Conservation (phyloP, 2,329 filamentous ascomycete genomes). For the Calycina marina region DNA sequence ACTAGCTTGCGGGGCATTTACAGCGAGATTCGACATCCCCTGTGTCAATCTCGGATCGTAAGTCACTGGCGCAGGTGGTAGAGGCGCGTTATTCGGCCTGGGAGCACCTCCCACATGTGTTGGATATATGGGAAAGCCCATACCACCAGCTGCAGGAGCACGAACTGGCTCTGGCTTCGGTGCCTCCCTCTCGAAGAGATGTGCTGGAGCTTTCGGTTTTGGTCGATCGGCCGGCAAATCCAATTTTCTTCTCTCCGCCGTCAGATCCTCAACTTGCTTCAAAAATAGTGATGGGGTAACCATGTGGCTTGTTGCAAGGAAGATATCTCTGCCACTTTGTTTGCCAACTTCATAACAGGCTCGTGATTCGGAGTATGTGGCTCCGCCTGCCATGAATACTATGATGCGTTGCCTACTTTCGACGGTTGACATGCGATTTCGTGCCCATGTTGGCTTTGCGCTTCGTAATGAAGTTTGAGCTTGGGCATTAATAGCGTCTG, state of each 20-base stretch:
- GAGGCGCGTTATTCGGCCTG: conserved; percentile 13
- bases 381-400: conserved; percentile 88
- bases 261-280: conserved; percentile 68
- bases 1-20: conserved; percentile 16
- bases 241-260: conserved; percentile 57
- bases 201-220: conserved; percentile 66
- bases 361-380: conserved; percentile 81
- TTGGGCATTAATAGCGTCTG: conserved; percentile 39
- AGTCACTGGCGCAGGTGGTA: neutral
- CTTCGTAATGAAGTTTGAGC: conserved; percentile 67
- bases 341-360: conserved; percentile 77
- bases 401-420: conserved; percentile 86
- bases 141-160: conserved; percentile 4
- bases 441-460: conserved; percentile 91
- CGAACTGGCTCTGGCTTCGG: conserved; percentile 30
- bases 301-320: conserved; percentile 86
- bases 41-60: conserved; percentile 7
- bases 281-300: conserved; percentile 71
- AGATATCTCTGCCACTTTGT: conserved; percentile 63
- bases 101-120: conserved; percentile 7
- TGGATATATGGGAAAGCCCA: conserved; percentile 3
- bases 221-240: conserved; percentile 72
- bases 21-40: conserved; percentile 14
- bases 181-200: conserved; percentile 65
- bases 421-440: conserved; percentile 54